Conservation (phyloP, 1,284 basidiomycete species). For the Cronartium quercuum region DNA sequence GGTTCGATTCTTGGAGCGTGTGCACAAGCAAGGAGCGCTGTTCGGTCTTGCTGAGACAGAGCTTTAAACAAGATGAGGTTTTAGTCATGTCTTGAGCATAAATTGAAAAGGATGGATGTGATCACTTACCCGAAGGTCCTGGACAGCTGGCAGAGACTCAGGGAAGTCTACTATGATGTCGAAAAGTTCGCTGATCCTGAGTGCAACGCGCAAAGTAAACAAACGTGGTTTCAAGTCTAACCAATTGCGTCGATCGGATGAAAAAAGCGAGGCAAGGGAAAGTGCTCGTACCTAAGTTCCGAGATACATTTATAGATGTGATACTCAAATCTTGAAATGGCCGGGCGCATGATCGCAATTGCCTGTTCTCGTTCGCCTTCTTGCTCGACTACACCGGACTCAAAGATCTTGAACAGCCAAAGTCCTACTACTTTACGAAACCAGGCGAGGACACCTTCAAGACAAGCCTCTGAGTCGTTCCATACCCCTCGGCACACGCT, state of each 20-base stretch:
- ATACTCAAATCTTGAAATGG: constrained; percentile 80
- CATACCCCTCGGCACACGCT: constrained; percentile 64
- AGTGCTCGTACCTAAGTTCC: constrained; percentile 62
- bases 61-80: constrained; percentile 51
- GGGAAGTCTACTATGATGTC: constrained; percentile 93
- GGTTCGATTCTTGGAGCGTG: constrained; percentile 64
- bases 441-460: constrained; percentile 63
- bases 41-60: constrained; percentile 70
- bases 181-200: constrained; percentile 78
- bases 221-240: neutral
- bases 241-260: neutral
- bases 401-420: constrained; percentile 36
- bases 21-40: constrained; percentile 65
- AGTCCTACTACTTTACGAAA: constrained; percentile 67
- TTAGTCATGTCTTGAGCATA: neutral
- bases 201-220: neutral
- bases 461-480: constrained; percentile 55
- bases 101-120: neutral
- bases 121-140: constrained; percentile 69
- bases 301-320: constrained; percentile 81
- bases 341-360: constrained; percentile 64
- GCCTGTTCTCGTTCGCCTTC: constrained; percentile 55
- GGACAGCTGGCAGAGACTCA: constrained; percentile 74
- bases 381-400: constrained; percentile 51
- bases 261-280: neutral